phyloP scores from a whole-genome alignment of 1,139 yeast species.

The Magnusiomyces suaveolens region DNA sequence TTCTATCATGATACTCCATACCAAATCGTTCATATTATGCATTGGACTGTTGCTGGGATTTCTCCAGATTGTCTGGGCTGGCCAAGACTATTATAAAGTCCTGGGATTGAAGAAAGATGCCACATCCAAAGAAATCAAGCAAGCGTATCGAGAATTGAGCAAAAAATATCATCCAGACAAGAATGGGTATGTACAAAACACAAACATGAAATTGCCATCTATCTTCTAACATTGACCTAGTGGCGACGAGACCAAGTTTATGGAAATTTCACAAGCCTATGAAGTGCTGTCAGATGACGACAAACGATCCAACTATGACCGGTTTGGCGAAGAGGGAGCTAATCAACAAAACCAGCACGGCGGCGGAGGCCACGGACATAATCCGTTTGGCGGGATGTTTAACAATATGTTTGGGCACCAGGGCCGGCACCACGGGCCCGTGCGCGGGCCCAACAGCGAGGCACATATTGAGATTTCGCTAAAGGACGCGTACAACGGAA shows the following conservation, averaged over 20 bases:
- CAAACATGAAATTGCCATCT: too few species aligned
- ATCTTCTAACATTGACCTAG: constrained; percentile 32
- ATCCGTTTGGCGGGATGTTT: constrained; percentile 47
- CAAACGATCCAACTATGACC: constrained; percentile 64
- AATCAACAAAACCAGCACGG: constrained; percentile 30
- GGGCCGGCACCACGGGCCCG: constrained; percentile 35
- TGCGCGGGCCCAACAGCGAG: constrained; percentile 53
- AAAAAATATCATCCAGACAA: constrained; percentile 94
- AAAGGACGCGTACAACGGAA: constrained; percentile 62
- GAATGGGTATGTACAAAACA: constrained; percentile 52
- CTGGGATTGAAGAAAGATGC: constrained; percentile 67
- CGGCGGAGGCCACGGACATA: constrained; percentile 33
- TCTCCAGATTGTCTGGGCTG: constrained; percentile 18
- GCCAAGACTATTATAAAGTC: constrained; percentile 29
- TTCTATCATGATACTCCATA: neutral
- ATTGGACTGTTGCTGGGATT: constrained; percentile 12
- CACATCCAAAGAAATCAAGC: constrained; percentile 70
- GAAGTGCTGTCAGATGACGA: constrained; percentile 73
- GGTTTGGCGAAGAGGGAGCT: constrained; percentile 76
- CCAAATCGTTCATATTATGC: neutral
- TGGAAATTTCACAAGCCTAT: constrained; percentile 89
- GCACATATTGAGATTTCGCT: constrained; percentile 50
- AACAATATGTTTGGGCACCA: constrained; percentile 63
- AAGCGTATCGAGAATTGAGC: constrained; percentile 74
- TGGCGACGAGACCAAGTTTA: constrained; percentile 72